Percentiles rank a stretch among this genome's conserved stretches.
Evolutionary conservation across 139 green algal genomes (phyloP).

Genomic region (Chlorella ohadii): DNA sequence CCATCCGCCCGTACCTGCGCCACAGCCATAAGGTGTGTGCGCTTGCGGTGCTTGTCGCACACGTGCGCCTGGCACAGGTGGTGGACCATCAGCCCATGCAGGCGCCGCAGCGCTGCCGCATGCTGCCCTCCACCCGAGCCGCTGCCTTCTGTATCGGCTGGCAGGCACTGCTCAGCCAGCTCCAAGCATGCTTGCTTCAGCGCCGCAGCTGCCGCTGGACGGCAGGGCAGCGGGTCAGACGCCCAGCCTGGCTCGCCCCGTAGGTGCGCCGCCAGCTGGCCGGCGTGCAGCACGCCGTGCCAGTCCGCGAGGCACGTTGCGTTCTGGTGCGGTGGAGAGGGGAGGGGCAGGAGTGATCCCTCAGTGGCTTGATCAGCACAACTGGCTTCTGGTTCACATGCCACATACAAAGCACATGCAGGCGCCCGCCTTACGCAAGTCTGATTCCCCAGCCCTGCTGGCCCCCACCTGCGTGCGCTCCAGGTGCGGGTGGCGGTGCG

Average conservation of each 20-base stretch:
- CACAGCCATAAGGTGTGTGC: background rate
- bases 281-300: background rate
- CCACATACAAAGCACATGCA: too few relatives aligned
- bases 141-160: background rate
- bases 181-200: background rate
- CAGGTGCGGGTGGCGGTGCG: background rate
- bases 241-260: background rate
- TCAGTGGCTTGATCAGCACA: too few relatives aligned
- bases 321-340: background rate
- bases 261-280: background rate
- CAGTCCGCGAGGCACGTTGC: conserved; percentile 5
- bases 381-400: too few relatives aligned
- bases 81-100: background rate
- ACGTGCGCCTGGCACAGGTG: conserved; percentile 14
- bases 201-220: background rate
- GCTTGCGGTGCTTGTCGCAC: conserved; percentile 21
- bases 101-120: background rate
- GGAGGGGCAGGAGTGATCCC: too few relatives aligned
- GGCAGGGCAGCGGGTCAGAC: background rate
- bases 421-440: too few relatives aligned
- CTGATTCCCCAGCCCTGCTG: too few relatives aligned
- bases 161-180: background rate
- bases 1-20: background rate
- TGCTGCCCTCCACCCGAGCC: too few relatives aligned
- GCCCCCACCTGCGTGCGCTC: background rate